A percentile compares a stretch with the other conserved stretches of the same genome.
phyloP scores from a whole-genome alignment of 1,139 yeast genomes.

The Blastobotrys elegans region DNA sequence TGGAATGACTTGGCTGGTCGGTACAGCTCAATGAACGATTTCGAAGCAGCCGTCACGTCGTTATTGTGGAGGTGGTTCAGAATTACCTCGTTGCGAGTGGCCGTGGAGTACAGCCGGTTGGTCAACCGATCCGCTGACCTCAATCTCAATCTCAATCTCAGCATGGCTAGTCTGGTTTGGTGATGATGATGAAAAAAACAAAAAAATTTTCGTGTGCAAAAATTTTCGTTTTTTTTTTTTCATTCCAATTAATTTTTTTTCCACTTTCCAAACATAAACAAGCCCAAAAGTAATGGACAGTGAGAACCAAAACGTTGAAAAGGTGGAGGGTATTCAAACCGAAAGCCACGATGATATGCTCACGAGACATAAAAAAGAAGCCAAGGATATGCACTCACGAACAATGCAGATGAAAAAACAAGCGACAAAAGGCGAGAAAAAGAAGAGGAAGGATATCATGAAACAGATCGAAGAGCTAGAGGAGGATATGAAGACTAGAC shows the following conservation, averaged over 20 bases:
- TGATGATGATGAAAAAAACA: background rate
- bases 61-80: background rate
- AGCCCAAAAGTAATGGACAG: slow-evolving; percentile 1
- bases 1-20: slow-evolving; percentile 3
- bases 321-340: background rate
- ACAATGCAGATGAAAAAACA: slow-evolving; percentile 76
- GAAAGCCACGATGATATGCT: slow-evolving; percentile 51
- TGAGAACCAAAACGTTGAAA: background rate
- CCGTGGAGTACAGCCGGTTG: background rate
- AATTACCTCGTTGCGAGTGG: background rate
- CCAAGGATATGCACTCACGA: slow-evolving; percentile 57
- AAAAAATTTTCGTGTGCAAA: background rate
- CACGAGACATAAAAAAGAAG: slow-evolving; percentile 64
- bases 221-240: background rate
- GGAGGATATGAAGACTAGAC: slow-evolving; percentile 48
- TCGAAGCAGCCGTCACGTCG: slow-evolving; percentile 8
- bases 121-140: background rate
- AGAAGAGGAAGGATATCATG: slow-evolving; percentile 46
- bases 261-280: too few species aligned
- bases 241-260: too few species aligned
- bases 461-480: slow-evolving; percentile 58
- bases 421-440: slow-evolving; percentile 74
- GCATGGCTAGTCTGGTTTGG: background rate
- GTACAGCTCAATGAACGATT: slow-evolving; percentile 10
- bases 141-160: background rate